These are phyloP conservation scores for Pogostemon cablin DNA, from an alignment of 257 asterid species.

Conservation along the genomic window DNA sequence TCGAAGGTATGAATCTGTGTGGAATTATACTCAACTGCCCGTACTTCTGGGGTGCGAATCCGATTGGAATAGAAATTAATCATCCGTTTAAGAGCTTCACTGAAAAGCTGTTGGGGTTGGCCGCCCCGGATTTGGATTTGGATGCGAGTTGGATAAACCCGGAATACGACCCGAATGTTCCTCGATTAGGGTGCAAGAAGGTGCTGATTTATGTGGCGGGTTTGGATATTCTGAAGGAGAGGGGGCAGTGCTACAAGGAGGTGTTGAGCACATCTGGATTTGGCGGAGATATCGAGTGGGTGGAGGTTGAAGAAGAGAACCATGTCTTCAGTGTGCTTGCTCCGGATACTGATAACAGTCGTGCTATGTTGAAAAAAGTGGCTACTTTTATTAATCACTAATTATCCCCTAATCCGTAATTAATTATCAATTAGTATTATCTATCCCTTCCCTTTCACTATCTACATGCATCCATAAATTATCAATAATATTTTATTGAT, in stretches of 20 bases:
- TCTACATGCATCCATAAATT: no score
- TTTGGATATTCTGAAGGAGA: slow-evolving; percentile 40
- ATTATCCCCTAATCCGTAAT: no score
- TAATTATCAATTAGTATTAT: no score
- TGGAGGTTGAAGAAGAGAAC: slow-evolving; percentile 50
- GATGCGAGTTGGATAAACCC: slow-evolving; percentile 64
- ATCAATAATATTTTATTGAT: no score
- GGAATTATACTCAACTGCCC: slow-evolving; percentile 62
- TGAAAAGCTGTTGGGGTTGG: slow-evolving; percentile 35
- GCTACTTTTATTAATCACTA: slow-evolving; percentile 28
- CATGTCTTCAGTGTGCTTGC: slow-evolving; percentile 51
- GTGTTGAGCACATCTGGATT: slow-evolving; percentile 46
- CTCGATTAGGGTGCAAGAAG: slow-evolving; percentile 41
- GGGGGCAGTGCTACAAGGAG: slow-evolving; percentile 53
- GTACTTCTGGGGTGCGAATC: slow-evolving; percentile 51
- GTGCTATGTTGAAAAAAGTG: slow-evolving; percentile 38
- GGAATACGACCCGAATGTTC: slow-evolving; percentile 40
- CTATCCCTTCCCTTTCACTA: no score
- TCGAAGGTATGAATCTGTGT: slow-evolving; percentile 33
- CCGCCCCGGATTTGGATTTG: slow-evolving; percentile 32
- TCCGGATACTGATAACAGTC: slow-evolving; percentile 36
- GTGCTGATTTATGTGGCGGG: slow-evolving; percentile 54
- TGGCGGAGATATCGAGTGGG: slow-evolving; percentile 51
- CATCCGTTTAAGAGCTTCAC: not conserved
- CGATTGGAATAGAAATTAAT: slow-evolving; percentile 39